Evolutionary conservation across 176 grass and related monocot species (phyloP).

Genomic region (Cenchrus americanus): DNA sequence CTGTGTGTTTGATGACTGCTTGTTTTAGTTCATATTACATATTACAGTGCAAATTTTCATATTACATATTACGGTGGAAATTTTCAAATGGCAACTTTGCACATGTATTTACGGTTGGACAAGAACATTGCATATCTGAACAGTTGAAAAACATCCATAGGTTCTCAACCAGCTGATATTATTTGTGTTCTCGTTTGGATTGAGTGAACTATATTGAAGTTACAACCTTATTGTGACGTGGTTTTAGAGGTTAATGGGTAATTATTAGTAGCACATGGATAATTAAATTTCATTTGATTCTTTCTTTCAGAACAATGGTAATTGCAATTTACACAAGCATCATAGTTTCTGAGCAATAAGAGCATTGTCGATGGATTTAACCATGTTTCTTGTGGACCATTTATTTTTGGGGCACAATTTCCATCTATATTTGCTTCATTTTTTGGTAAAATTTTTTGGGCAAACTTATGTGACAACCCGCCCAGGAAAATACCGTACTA

Average conservation of each 20-base stretch:
- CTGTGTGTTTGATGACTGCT: background rate
- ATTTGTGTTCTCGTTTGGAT: background rate
- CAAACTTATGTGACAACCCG: too few relatives aligned
- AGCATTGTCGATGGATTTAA: constrained; percentile 3
- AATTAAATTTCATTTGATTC: constrained; percentile 11
- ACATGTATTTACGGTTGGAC: background rate
- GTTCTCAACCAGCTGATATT: background rate
- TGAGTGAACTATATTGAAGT: background rate
- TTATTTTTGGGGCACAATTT: background rate
- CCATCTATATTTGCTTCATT: constrained; percentile 1
- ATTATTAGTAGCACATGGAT: background rate
- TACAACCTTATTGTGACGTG: background rate
- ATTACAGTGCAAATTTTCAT: background rate
- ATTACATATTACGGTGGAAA: too few relatives aligned
- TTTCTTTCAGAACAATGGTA: background rate
- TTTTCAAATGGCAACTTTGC: background rate
- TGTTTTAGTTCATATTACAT: background rate
- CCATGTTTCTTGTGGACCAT: background rate
- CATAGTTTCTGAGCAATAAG: background rate
- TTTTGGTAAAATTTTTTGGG: too few relatives aligned
- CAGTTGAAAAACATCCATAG: background rate
- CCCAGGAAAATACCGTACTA: too few relatives aligned
- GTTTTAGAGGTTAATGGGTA: background rate
- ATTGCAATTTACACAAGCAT: background rate
- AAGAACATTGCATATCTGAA: background rate